Evolutionary conservation across 345 rosid genomes (phyloP), one percentile per base, ranked within the genome.

Genomic region (Streptanthus diversifolius): DNA sequence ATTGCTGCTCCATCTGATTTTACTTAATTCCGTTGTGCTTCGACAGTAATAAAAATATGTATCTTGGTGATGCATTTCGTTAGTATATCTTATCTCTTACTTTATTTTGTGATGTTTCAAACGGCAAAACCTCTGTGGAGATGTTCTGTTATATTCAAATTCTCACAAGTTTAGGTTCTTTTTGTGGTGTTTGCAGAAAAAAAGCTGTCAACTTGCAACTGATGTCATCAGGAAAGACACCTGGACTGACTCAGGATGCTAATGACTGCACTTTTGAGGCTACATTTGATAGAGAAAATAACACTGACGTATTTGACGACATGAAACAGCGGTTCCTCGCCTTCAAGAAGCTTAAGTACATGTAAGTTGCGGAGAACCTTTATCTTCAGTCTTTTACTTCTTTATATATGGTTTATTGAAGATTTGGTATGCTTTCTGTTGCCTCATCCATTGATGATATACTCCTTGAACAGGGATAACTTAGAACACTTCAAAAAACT

Each of bases 341-440:
- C 43, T 93, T 93, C 73, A 91, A 88, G 74, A 84, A 77, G 86
- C 76, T 82, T 44, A 90, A 79, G 56, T 93, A 85, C 83, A 76
- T 89, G 96, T 91, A 80, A 81, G 89, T 39, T 7, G 8, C 13
- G 17, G 54, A n/a, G 53, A 70, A 63, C 8, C 61, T 5, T n/a
- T 44, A 15, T 24, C 44, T 40, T 60, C 39, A 11, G 24, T 29
- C 19, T 15, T 66, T 74, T 68, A 5, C 80, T 79, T 78, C 53
- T 83, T 47, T 85, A 82, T 65, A 47, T 47, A 24, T 75, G 73
- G 53, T 75, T 68, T 71, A n/a, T 37, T 32, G 19, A 53, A 5
- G 21, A 8, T 37, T 58, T 59, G 14, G 32, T 37, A 21, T 27
- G 13, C 24, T 59, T 39, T 60, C 9, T 41, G 27, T 43, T 27